phyloP scores from a whole-genome alignment of 164 flowering plant genomes.

The Paratinospora sagittata region DNA sequence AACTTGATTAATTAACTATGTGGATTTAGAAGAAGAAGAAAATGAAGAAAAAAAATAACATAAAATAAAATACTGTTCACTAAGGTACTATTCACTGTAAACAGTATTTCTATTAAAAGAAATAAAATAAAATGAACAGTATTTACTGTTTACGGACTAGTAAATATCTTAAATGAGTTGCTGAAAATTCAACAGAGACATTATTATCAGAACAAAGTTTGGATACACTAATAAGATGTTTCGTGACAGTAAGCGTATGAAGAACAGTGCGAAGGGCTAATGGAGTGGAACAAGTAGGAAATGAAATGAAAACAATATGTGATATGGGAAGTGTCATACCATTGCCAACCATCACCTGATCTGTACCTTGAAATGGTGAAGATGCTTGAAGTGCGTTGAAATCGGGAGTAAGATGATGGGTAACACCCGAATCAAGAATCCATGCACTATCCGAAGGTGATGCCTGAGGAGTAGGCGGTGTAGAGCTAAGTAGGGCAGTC shows the following conservation, averaged over 20 bases:
- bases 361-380: no score
- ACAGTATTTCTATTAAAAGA: no score
- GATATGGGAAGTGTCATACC: neutral
- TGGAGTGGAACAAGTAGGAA: neutral
- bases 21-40: neutral
- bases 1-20: neutral
- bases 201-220: neutral
- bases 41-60: no score
- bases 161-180: no score
- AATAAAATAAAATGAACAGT: no score
- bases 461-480: no score
- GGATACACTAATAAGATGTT: neutral
- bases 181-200: neutral
- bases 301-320: neutral
- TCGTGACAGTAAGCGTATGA: neutral
- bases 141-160: no score
- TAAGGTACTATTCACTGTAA: no score
- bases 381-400: no score
- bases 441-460: neutral
- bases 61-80: no score
- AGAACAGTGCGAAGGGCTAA: neutral
- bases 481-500: no score
- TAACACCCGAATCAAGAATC: neutral
- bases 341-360: neutral
- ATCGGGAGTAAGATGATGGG: no score